Evolutionary conservation across 1,284 basidiomycete species (phyloP), one percentile per base, ranked within the genome.

Genomic region (Gymnopus androsaceus): DNA sequence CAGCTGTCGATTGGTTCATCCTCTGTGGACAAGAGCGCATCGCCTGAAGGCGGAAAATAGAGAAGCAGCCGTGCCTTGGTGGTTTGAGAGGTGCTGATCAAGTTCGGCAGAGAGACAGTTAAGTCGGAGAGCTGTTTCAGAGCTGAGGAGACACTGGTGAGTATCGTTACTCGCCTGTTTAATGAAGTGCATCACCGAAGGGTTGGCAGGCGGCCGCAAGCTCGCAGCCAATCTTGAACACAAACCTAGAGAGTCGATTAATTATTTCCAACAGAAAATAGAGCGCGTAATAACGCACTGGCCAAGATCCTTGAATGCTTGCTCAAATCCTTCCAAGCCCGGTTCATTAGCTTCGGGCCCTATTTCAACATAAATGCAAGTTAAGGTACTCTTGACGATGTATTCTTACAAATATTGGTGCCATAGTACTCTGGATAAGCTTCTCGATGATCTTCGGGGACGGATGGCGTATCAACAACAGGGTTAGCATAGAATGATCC

Each of bases 401-500:
- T n/a, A 48, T 21, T 67, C 82, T 33, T 54, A 88, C 88, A 94
- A 37, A 93, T 87, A 63, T 93, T 93, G 44, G 72, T 71, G 7
- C 85, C 83, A 65, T 92, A 90, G 69, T 88, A 94, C 68, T 95
- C 91, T 1, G 87, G 89, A 69, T 92, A 84, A 23, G 76, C 70
- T 21, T 72, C 65, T 55, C 72, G 76, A 45, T 85, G 75, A 19
- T 75, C 77, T 1, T 77, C 69, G 11, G 83, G 71, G 3, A 92
- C 86, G 28, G 77, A 70, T 0, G 88, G 84, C 19, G 69, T 64
- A 56, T 94, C 90, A 1, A 87, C 66, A 14, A 88, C 72, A 3
- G 93, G 93, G 66, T 97, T 97, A 44, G 92, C 93, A 69, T 98
- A 98, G 73, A 85, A 98, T 0, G 90, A 93, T 2, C 94, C 95